phyloP scores from a whole-genome alignment of 2,329 filamentous ascomycete species.

The Aureobasidium sp. region DNA sequence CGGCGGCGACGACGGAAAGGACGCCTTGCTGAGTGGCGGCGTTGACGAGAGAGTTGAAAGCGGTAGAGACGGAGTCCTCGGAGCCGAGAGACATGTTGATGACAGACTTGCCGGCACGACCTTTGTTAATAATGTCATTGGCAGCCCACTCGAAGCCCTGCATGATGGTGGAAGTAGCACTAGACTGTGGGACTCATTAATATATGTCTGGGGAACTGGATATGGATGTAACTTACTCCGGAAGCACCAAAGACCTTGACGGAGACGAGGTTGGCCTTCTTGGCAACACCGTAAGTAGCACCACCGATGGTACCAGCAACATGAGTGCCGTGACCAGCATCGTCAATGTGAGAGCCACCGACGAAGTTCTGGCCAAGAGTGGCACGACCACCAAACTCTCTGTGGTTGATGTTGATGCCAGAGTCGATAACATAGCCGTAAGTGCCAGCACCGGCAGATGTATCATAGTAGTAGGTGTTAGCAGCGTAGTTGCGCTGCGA shows the following conservation, averaged over 20 bases:
- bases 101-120: constrained; percentile 35
- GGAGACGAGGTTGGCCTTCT: constrained; percentile 46
- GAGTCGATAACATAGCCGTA: constrained; percentile 36
- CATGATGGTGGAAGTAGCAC: constrained; percentile 46
- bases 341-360: constrained; percentile 28
- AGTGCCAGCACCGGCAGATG: constrained; percentile 24
- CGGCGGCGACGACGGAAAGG: constrained; percentile 48
- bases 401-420: constrained; percentile 21
- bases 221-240: background rate
- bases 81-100: constrained; percentile 51
- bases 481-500: constrained; percentile 14
- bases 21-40: constrained; percentile 41
- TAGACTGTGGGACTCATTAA: constrained; percentile 19
- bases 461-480: constrained; percentile 16
- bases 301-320: constrained; percentile 56
- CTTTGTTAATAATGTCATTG: constrained; percentile 24
- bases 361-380: constrained; percentile 26
- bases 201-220: too few relatives aligned
- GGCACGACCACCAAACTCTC: constrained; percentile 31
- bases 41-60: constrained; percentile 45
- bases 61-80: constrained; percentile 27
- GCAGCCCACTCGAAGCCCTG: constrained; percentile 50
- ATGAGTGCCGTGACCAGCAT: constrained; percentile 58
- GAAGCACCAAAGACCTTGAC: constrained; percentile 47
- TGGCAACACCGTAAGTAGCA: constrained; percentile 54